Conservation (phyloP, 345 rosid species). For the Geranium rotundifolium region DNA sequence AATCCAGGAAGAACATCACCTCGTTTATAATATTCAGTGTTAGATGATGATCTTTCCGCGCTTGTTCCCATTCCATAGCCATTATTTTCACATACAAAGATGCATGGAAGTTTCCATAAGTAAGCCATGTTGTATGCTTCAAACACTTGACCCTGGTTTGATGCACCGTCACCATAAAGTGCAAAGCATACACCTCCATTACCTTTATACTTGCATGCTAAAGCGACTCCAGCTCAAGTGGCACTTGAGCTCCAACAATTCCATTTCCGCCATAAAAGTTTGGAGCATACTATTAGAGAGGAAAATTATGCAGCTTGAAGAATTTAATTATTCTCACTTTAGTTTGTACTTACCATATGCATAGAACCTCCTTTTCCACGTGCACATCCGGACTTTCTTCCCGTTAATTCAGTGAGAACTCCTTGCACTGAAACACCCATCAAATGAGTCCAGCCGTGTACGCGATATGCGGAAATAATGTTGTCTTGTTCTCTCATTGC, state of each 20-base stretch:
- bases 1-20: slow-evolving; percentile 86
- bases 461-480: slow-evolving; percentile 68
- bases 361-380: slow-evolving; percentile 77
- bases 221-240: slow-evolving; percentile 67
- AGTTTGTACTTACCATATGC: no score
- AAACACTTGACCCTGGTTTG: slow-evolving; percentile 78
- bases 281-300: no score
- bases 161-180: slow-evolving; percentile 80
- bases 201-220: slow-evolving; percentile 65
- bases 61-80: slow-evolving; percentile 95
- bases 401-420: slow-evolving; percentile 67
- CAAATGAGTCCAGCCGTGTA: slow-evolving; percentile 52
- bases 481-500: slow-evolving; percentile 57
- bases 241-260: slow-evolving; percentile 79
- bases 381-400: slow-evolving; percentile 62
- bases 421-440: slow-evolving; percentile 60
- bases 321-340: no score
- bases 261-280: slow-evolving; percentile 75
- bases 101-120: slow-evolving; percentile 77
- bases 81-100: slow-evolving; percentile 82
- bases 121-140: slow-evolving; percentile 71
- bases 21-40: slow-evolving; percentile 65
- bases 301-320: no score
- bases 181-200: slow-evolving; percentile 62
- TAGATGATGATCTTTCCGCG: slow-evolving; percentile 82